Evolutionary conservation across 352 stramenopile species (phyloP).

Genomic region (Phytophthora fragariae): DNA sequence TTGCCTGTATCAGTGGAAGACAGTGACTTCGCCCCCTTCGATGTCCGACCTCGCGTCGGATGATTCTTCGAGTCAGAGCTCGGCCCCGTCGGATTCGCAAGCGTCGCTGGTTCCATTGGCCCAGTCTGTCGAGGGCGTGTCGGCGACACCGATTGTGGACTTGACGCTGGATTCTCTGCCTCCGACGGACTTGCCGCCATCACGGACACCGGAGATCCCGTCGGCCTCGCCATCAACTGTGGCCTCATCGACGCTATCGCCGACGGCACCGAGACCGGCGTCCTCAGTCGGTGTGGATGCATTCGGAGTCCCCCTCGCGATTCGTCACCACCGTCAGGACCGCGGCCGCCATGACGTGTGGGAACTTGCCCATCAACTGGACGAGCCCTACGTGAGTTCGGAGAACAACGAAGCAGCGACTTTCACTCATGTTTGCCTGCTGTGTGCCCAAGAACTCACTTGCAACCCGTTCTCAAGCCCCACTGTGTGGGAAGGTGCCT

Average conservation of each 20-base stretch:
- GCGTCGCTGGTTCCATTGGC: too few species aligned
- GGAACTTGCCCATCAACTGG: background rate
- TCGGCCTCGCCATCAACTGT: too few species aligned
- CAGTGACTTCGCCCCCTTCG: background rate
- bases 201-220: too few species aligned
- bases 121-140: too few species aligned
- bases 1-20: conserved; percentile 1
- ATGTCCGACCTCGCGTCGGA: background rate
- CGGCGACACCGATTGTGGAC: too few species aligned
- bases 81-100: too few species aligned
- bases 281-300: background rate
- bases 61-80: background rate
- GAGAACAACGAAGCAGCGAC: background rate
- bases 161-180: too few species aligned
- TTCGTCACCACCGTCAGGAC: background rate
- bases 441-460: background rate
- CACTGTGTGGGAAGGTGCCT: background rate
- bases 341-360: conserved; percentile 3
- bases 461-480: background rate
- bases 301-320: conserved; percentile 3
- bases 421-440: conserved; percentile 9
- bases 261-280: background rate
- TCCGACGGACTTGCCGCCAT: too few species aligned
- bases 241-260: background rate
- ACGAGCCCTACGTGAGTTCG: background rate